phyloP scores from a whole-genome alignment of 83 land plant genomes.

The Picea engelmannii region DNA sequence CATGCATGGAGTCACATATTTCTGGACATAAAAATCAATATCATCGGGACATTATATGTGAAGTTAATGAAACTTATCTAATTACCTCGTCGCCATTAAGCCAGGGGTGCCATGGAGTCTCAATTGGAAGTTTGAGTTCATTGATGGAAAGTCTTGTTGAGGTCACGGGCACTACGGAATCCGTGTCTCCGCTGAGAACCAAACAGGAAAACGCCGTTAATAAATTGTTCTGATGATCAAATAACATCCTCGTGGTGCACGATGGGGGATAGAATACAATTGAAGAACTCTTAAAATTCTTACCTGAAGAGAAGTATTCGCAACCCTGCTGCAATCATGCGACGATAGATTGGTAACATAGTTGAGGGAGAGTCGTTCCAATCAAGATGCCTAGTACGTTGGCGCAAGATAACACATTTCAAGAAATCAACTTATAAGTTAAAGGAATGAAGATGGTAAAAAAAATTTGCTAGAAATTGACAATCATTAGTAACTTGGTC shows the following conservation, averaged over 20 bases:
- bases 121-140: conserved; percentile 24
- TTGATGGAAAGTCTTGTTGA: conserved; percentile 32
- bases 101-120: conserved; percentile 55
- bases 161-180: conserved; percentile 27
- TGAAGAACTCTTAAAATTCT: too few species aligned
- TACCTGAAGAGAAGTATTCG: too few species aligned
- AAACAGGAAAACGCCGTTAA: background rate
- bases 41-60: too few species aligned
- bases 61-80: too few species aligned
- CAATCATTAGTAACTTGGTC: background rate
- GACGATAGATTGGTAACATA: conserved; percentile 18
- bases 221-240: background rate
- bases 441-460: background rate
- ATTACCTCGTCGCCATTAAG: conserved; percentile 15
- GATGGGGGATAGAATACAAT: background rate
- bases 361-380: background rate
- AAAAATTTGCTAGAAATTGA: too few species aligned
- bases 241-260: background rate
- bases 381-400: too few species aligned
- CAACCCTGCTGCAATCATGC: too few species aligned
- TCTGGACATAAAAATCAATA: too few species aligned
- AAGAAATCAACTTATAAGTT: background rate
- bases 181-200: conserved; percentile 40
- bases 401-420: conserved; percentile 1
- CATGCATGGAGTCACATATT: too few species aligned